Base-by-base conservation (phyloP, 768 basidiomycete species). In the Pleurotus cornucopiae region DNA sequence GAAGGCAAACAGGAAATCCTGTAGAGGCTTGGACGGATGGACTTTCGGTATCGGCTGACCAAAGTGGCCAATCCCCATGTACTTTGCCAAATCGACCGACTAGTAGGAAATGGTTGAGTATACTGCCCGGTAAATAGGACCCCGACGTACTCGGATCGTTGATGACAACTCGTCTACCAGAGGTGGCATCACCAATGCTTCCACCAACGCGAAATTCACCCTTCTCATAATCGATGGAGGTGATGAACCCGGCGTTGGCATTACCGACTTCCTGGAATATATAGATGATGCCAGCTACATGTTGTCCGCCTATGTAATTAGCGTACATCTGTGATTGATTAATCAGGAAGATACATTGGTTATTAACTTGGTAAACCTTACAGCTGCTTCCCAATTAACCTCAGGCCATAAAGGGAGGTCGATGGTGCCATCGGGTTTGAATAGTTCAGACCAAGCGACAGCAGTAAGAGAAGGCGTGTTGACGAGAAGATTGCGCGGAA, bases 31-130 rank as follows among this genome's bases (percentile, higher is more conserved):
- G 45, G 14, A 64, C 46, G 20, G 58, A 60, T 34, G 63, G 63
- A 18, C 60, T 62, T 18, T 64, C 56, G 1, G 62, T 48, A 51
- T 64, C 62, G 11, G 62, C 63, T 4, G 63, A 58, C 61, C 61
- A 64, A 21, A 64, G 21, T 7, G 63, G 62, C 61, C 61, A 62
- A 43, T 59, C 61, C 20, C 59, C 61, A 34, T 59, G 61, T 4
- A 62, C 61, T 13, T 46, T 39, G 13, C 61, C 61, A 45, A 48
- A 62, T 5, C 61, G 59, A 34, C 61, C 61, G 34, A 62, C 61
- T 62, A 21, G 23, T 43, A n/a, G 7, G 23, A 47, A 18, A 20
- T 26, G 12, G 20, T 41, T 26, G 11, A 41, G 20, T 16, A 21
- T 13, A 21, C 6, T 44, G 38, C 18, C 9, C n/a, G 6, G 21